Evolutionary conservation across 306 rosid genomes (phyloP), one percentile per base, ranked within the genome.

Genomic region (Macrotyloma uniflorum): DNA sequence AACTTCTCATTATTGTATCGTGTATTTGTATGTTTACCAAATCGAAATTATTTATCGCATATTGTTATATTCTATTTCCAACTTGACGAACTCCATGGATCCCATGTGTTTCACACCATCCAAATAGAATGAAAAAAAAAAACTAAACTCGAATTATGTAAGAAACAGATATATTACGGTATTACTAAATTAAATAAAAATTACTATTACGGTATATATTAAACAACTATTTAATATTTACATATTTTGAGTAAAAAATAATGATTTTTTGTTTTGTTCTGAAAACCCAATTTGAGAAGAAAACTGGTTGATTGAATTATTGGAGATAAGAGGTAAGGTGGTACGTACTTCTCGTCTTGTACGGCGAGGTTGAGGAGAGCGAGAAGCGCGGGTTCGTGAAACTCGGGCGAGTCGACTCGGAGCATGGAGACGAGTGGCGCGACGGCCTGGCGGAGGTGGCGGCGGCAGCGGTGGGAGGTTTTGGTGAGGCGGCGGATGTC

Each of bases 361-460:
- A 94, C 97, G 80, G 97, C 98, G 61, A 94, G 98, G 77, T 94
- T 94, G 79, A 94, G 97, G 75, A 94, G 86, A 6, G 97, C 96
- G 47, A 91, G 96, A 32, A 94, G 94, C 6, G 97, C 94, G 0
- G 96, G 64, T 72, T 91, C 90, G 11, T 82, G 85, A 2, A 83
- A 83, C 50, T 87, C 97, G 61, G 94, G 79, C 67, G 88, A 91
- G 91, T 81, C 80, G 28, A 50, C n/a, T 18, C 87, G 87, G 86
- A 76, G 87, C 93, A 90, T 90, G 47, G 87, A 78, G 4, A 90
- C 93, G 67, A 90, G 93, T 14, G 89, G 90, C 0, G 77, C 66
- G 28, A 87, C 74, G 15, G 91, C 90, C 10, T 81, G 86, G 28
- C 88, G 81, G 51, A 94, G 91, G 51, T 88, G 89, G 18, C 97